Evolutionary conservation across 495 filamentous ascomycete genomes (phyloP), one percentile per base, ranked within the genome.

Genomic region (Penicillium maclennaniae): DNA sequence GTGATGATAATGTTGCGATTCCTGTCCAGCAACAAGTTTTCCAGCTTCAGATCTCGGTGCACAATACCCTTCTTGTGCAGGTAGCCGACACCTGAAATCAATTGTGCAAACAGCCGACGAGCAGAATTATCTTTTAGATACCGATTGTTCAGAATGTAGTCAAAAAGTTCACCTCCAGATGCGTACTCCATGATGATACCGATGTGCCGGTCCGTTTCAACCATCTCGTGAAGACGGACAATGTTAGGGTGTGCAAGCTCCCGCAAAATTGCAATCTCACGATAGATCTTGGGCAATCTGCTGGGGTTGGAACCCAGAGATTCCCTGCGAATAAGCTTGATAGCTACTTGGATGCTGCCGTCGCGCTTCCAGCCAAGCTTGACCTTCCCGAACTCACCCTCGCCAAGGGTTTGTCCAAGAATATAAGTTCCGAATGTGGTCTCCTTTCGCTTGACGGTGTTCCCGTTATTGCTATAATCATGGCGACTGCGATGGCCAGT

Each of bases 1-100:
- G 93, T 97, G 68, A 99, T 97, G 73, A 99, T 97, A 66, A 99
- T 97, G 71, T 99, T 99, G 41, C 89, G 84, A 61, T 99, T 96
- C 17, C 93, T 83, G 71, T 99, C 93, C 44, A 99, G 83, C 17
- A 99, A 77, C 62, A 99, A 69, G 67, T 99, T 99, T 71, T 99
- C 93, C 53, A 99, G 77, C 70, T 99, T 99, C 47, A 99, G 76
- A 73, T 99, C 93, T 62, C 93, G 87, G 63, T 99, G 93, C 20
- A 99, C 92, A 64, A 99, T 99, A 39, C 93, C 93, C 69, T 97
- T 99, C 70, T 97, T 97, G 71, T 99, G 93, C 53, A 99, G 77
- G 72, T 99, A 99, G 19, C 93, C 93, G 21, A 99, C 93, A 17
- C 93, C 93, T 9, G 93, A 97, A 4, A 97, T 87, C 12, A 99